phyloP scores from a whole-genome alignment of 176 grass and related monocot genomes.

The Aegilops tauschii region DNA sequence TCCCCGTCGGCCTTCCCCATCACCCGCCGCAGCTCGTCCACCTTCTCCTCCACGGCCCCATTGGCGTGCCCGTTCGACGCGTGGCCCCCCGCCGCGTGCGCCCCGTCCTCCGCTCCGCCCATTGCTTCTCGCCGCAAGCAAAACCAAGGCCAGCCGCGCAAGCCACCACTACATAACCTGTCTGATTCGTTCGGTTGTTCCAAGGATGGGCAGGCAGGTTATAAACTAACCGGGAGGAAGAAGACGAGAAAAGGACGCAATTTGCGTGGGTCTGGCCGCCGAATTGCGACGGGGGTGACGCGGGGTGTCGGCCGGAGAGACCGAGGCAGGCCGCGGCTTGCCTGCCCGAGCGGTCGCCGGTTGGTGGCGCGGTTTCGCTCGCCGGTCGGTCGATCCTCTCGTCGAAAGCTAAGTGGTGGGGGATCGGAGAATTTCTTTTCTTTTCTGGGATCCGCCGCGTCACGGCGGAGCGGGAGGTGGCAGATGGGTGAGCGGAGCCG shows the following conservation, averaged over 20 bases:
- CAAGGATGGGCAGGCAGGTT: neutral
- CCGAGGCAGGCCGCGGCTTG: slow-evolving; percentile 20
- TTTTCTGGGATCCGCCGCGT: neutral
- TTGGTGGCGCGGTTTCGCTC: slow-evolving; percentile 13
- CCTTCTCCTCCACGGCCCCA: slow-evolving; percentile 68
- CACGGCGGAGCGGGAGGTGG: slow-evolving; percentile 10
- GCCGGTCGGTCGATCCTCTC: neutral
- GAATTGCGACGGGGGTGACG: slow-evolving; percentile 9
- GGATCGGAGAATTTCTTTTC: neutral
- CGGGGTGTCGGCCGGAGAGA: slow-evolving; percentile 14
- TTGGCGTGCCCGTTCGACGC: slow-evolving; percentile 57
- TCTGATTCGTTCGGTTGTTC: neutral
- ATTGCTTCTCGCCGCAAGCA: slow-evolving; percentile 40
- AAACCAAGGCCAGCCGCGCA: neutral
- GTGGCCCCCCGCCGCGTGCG: neutral
- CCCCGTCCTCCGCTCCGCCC: slow-evolving; percentile 32
- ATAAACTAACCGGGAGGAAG: slow-evolving; percentile 7
- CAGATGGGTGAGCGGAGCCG: neutral
- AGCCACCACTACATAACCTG: neutral
- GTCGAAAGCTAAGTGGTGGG: neutral
- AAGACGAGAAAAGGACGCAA: neutral
- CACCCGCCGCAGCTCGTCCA: slow-evolving; percentile 76
- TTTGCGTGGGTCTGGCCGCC: slow-evolving; percentile 38
- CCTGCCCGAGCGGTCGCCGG: neutral
- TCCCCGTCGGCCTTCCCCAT: slow-evolving; percentile 74